These are phyloP conservation scores for Penicillium paradoxum DNA, from an alignment of 495 filamentous ascomycete genomes.

Conservation along the genomic window DNA sequence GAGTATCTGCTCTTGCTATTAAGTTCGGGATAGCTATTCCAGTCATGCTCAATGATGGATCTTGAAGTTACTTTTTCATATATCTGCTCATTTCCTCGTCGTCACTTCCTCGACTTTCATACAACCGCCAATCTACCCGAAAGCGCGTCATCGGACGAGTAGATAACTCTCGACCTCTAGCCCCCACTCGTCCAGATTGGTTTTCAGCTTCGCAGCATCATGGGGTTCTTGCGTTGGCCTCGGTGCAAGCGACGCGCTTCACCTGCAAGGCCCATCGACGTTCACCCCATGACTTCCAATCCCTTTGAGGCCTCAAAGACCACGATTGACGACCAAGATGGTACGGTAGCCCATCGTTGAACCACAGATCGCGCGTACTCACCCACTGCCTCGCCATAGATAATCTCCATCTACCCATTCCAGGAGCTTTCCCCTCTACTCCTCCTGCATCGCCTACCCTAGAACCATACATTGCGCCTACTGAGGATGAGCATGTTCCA, in stretches of 20 bases:
- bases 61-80: background rate
- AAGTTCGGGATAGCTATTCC: background rate
- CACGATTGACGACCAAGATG: background rate
- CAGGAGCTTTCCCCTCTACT: conserved; percentile 20
- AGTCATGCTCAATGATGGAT: conserved; percentile 6
- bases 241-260: conserved; percentile 4
- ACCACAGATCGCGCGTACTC: background rate
- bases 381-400: background rate
- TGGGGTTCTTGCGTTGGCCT: conserved; percentile 5
- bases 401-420: conserved; percentile 5
- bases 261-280: background rate
- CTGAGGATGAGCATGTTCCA: conserved; percentile 3
- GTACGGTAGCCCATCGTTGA: background rate
- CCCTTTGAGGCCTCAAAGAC: background rate
- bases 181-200: background rate
- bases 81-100: background rate
- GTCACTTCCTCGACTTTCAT: background rate
- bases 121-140: background rate
- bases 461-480: background rate
- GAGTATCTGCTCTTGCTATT: background rate
- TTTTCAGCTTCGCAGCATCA: background rate
- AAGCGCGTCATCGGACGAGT: conserved; percentile 8
- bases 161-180: background rate
- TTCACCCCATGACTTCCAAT: background rate
- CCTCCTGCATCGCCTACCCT: conserved; percentile 17